Evolutionary conservation across 495 filamentous ascomycete genomes (phyloP).

Genomic region (Penicillium tannophilum): DNA sequence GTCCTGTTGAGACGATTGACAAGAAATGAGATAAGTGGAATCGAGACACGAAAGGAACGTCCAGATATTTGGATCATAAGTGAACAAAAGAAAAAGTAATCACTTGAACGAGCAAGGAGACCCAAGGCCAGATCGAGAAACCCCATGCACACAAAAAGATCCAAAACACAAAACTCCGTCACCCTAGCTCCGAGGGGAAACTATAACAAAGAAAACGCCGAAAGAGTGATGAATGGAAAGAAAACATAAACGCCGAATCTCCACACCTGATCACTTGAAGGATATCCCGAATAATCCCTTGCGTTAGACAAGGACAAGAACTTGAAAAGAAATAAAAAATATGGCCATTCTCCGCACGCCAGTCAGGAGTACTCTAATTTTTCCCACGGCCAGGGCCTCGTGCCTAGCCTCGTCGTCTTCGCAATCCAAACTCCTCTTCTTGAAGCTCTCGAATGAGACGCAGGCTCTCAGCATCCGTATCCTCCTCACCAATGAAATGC

Average conservation of each 20-base stretch:
- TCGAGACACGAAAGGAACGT: conserved; percentile 4
- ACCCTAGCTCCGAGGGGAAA: conserved; percentile 4
- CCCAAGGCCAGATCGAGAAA: conserved; percentile 6
- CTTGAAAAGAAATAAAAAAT: conserved; percentile 7
- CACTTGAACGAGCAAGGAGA: conserved; percentile 3
- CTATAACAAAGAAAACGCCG: conserved; percentile 12
- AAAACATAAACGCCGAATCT: conserved; percentile 23
- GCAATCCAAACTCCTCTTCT: conserved; percentile 60
- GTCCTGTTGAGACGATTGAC: conserved; percentile 1
- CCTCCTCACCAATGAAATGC: conserved; percentile 32
- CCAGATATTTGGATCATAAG: conserved; percentile 6
- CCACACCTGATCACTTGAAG: conserved; percentile 17
- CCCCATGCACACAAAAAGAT: conserved; percentile 1
- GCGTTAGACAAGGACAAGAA: conserved; percentile 14
- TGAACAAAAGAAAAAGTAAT: conserved; percentile 5
- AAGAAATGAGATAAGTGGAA: conserved; percentile 5
- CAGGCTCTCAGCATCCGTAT: conserved; percentile 55
- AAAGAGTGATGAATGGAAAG: background rate
- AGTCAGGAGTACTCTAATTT: conserved; percentile 5
- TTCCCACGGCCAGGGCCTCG: background rate
- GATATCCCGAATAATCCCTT: conserved; percentile 23
- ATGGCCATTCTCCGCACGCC: background rate
- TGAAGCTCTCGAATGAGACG: conserved; percentile 59
- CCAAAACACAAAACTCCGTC: conserved; percentile 13
- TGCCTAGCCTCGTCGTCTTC: conserved; percentile 45